Base-by-base conservation (phyloP, 345 rosid genomes). In the Euphorbia tirucalli region DNA sequence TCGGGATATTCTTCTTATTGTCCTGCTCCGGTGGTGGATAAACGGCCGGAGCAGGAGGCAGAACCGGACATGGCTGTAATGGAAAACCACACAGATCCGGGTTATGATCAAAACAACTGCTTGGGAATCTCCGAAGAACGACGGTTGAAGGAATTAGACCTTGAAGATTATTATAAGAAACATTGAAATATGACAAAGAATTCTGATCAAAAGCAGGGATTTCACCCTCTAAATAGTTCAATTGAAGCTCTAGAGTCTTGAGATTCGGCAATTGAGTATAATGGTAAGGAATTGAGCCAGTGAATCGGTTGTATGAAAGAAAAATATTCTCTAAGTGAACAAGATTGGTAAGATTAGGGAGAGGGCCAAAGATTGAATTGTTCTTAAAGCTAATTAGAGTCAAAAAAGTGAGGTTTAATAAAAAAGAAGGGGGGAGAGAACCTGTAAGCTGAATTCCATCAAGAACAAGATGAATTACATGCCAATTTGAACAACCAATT, bases 201-300 rank as follows among this genome's bases (percentile, higher is more conserved):
- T 61, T 65, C 73, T 87, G 88, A 66, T 75, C 24, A 57, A 87
- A 84, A 28, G 85, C 81, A 0, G 85, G 92, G 35, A 87, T 79
- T 69, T 52, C 54, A 1, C 88, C 87, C 6, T 62, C 68, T 27
- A 87, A 65, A 30, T 75, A 58, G 63, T 87, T 87, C 68, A 71
- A 68, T 28, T 84, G 86, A 79, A 87, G 75, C 76, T 87, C 83
- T 22, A 87, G 43, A 37, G 18, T 22, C 49, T 37, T 68, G 62
- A 87, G 60, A 28, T 58, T 81, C 9, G 77, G 82, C 52, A 87
- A 13, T 5, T 74, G 21, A 46, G 64, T 54, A 71, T 84, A 85
- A 0, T 74, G 66, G 0, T 13, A 50, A 65, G 87, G 86, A 39
- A 87, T 87, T 2, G 73, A 37, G 68, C 80, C 84, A 1, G 79